Percentiles rank a stretch among this genome's conserved stretches.
Conservation (phyloP, 2,329 filamentous ascomycete genomes). For the Cladosporium sp. region DNA sequence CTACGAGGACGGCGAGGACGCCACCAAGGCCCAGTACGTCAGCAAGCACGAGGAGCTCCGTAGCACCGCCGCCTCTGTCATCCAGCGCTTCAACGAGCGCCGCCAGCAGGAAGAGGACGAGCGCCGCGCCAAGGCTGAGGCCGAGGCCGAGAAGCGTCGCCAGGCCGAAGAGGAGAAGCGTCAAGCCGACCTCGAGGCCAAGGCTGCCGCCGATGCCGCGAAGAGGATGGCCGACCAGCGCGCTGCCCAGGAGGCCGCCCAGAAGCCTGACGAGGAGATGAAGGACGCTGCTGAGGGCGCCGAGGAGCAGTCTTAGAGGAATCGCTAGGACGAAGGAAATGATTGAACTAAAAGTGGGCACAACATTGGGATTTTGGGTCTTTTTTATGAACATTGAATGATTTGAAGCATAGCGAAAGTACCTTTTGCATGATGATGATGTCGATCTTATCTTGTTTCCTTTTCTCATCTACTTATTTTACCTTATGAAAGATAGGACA, state of each 20-base stretch:
- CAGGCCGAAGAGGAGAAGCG: conserved; percentile 60
- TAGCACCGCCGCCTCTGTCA: conserved; percentile 81
- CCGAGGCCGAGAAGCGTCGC: conserved; percentile 57
- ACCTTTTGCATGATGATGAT: conserved; percentile 7
- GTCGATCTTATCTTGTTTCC: neutral
- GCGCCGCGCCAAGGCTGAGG: conserved; percentile 62
- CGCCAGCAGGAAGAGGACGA: conserved; percentile 80
- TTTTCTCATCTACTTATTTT: neutral
- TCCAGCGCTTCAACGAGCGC: conserved; percentile 94
- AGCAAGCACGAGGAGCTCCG: conserved; percentile 96
- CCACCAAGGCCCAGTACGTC: conserved; percentile 87
- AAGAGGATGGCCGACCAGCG: conserved; percentile 60
- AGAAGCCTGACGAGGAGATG: conserved; percentile 50
- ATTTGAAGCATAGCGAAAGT: conserved; percentile 6
- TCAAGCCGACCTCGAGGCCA: conserved; percentile 45
- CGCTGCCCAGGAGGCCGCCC: conserved; percentile 22
- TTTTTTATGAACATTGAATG: conserved; percentile 8
- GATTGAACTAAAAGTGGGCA: neutral
- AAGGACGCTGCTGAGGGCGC: conserved; percentile 48
- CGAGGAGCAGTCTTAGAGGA: conserved; percentile 17
- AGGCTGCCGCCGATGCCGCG: conserved; percentile 35
- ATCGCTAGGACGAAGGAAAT: neutral
- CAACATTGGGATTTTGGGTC: neutral
- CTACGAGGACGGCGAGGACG: conserved; percentile 94
- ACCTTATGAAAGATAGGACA: neutral